Conservation (phyloP, 2,329 filamentous ascomycete species). For the Alternaria postmessia region DNA sequence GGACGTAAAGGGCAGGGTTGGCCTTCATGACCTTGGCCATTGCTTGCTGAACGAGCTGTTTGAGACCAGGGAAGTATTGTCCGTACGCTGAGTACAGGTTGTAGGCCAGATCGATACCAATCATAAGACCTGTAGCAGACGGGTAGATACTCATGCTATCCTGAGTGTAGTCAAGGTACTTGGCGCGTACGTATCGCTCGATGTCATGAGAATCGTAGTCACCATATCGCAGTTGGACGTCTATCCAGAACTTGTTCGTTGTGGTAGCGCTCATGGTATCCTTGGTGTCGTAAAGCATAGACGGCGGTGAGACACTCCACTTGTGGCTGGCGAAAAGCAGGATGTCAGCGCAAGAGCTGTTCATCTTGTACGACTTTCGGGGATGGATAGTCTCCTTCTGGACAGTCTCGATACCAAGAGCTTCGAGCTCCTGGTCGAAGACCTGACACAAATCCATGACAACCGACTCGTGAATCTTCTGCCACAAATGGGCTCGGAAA, state of each 20-base stretch:
- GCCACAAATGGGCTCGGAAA: conserved; percentile 99
- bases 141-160: conserved; percentile 99
- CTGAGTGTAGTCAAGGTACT: conserved; percentile 98
- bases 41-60: conserved; percentile 93
- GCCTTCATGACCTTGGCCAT: conserved; percentile 99
- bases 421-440: conserved; percentile 96
- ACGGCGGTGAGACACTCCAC: conserved; percentile 96
- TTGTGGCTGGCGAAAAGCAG: conserved; percentile 97
- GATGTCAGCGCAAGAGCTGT: conserved; percentile 98
- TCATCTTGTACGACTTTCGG: conserved; percentile 99
- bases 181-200: conserved; percentile 94
- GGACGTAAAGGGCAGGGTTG: conserved; percentile 93
- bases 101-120: conserved; percentile 96
- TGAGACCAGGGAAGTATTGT: conserved; percentile 97
- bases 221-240: conserved; percentile 94
- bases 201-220: conserved; percentile 99
- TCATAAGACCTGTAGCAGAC: conserved; percentile 95
- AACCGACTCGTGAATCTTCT: conserved; percentile 98
- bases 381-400: conserved; percentile 99
- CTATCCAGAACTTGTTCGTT: conserved; percentile 99
- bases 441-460: conserved; percentile 99
- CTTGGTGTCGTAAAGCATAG: conserved; percentile 93
- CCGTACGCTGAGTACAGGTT: conserved; percentile 98
- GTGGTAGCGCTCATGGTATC: conserved; percentile 92
- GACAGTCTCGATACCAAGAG: conserved; percentile 93